Conservation (phyloP, 305 asterid species). For the Fraxinus velutina region DNA sequence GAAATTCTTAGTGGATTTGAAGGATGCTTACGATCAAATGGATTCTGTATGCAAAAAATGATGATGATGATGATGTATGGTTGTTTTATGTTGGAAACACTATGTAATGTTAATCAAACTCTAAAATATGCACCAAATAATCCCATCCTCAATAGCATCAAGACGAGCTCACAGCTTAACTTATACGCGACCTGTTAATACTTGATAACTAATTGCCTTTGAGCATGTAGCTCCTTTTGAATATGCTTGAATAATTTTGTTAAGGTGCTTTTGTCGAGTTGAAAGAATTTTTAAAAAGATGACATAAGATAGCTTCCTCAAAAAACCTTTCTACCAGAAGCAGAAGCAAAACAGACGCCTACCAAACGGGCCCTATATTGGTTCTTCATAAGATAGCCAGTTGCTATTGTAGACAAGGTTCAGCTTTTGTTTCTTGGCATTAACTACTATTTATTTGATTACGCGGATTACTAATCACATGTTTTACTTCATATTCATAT, state of each 20-base stretch:
- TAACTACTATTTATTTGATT: not conserved
- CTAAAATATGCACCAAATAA: not conserved
- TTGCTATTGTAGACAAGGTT: not conserved
- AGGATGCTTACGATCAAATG: constrained; percentile 35
- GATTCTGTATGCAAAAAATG: constrained; percentile 12
- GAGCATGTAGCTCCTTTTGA: not conserved
- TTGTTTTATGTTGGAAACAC: constrained; percentile 42
- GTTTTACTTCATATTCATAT: not conserved
- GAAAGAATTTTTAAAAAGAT: not conserved
- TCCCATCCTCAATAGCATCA: not conserved
- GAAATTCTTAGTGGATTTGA: constrained; percentile 10
- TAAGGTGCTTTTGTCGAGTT: not conserved
- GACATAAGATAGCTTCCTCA: not conserved
- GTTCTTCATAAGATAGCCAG: not conserved
- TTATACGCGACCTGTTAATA: not conserved
- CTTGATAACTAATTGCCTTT: not conserved
- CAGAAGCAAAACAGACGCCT: not conserved
- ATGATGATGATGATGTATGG: constrained; percentile 31
- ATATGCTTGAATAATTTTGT: not conserved
- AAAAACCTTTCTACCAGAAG: not conserved
- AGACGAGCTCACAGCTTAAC: not conserved
- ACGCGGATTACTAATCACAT: not conserved
- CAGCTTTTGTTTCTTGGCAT: not conserved
- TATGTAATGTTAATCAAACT: constrained; percentile 6
- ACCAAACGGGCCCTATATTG: not conserved